Percentiles rank a stretch among this genome's conserved stretches.
Conservation (phyloP, 2,329 filamentous ascomycete species). For the Talaromyces sp. region DNA sequence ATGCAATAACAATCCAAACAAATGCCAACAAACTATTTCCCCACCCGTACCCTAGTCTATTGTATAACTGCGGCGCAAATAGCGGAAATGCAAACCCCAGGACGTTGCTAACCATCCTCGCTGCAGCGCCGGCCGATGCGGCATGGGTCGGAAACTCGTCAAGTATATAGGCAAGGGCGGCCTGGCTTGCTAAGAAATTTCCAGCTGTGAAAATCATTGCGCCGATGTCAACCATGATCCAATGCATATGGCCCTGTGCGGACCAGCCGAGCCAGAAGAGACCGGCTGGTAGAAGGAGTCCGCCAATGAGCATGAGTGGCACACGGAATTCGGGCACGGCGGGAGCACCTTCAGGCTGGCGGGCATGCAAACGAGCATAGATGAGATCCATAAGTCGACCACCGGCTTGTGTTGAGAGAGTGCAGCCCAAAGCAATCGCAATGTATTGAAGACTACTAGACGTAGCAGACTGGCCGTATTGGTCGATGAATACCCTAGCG, state of each 20-base stretch:
- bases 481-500: constrained; percentile 7
- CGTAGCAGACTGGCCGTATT: constrained; percentile 8
- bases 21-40: constrained; percentile 53
- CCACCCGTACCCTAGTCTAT: constrained; percentile 44
- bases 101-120: constrained; percentile 51
- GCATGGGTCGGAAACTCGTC: constrained; percentile 48
- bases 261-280: constrained; percentile 58
- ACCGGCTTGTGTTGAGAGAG: constrained; percentile 3
- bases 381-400: constrained; percentile 6
- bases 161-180: constrained; percentile 57
- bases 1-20: constrained; percentile 46
- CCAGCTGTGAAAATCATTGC: constrained; percentile 53
- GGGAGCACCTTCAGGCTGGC: neutral
- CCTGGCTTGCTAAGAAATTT: constrained; percentile 31
- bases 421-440: constrained; percentile 8
- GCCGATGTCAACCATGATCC: constrained; percentile 59
- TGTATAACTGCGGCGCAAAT: constrained; percentile 51
- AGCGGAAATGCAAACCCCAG: constrained; percentile 57
- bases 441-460: constrained; percentile 10
- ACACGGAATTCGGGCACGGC: constrained; percentile 44
- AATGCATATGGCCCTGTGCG: constrained; percentile 49
- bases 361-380: constrained; percentile 2
- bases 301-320: constrained; percentile 52
- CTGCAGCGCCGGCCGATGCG: constrained; percentile 49
- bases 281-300: constrained; percentile 49